These are phyloP conservation scores for Exsudoporus frostii DNA, from an alignment of 768 basidiomycete genomes.

Conservation along the genomic window DNA sequence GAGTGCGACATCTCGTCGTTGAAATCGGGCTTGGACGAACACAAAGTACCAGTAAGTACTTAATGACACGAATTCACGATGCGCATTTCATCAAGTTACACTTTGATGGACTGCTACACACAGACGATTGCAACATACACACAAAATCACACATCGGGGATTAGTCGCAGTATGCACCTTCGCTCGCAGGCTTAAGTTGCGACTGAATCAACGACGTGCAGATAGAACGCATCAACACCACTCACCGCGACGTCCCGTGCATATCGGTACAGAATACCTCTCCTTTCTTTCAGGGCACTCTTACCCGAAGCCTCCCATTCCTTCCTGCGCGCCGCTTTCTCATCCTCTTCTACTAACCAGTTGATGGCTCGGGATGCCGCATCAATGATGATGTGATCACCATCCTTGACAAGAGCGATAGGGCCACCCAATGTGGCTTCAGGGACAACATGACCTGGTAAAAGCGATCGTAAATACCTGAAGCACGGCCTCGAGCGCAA, in stretches of 20 bases:
- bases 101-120: conserved; percentile 6
- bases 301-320: conserved; percentile 73
- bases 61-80: background rate
- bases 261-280: conserved; percentile 77
- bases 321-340: conserved; percentile 54
- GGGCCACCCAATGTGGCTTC: conserved; percentile 80
- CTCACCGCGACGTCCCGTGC: conserved; percentile 84
- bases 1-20: conserved; percentile 26
- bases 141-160: background rate
- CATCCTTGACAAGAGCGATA: conserved; percentile 83
- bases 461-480: conserved; percentile 36
- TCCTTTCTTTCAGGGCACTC: conserved; percentile 58
- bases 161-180: conserved; percentile 81
- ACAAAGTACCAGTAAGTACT: background rate
- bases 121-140: background rate
- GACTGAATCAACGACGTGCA: conserved; percentile 6
- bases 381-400: conserved; percentile 76
- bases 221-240: conserved; percentile 13
- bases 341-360: conserved; percentile 70
- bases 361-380: conserved; percentile 59
- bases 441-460: conserved; percentile 55
- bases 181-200: conserved; percentile 62
- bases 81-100: background rate
- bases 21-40: background rate
- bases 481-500: conserved; percentile 9